Evolutionary conservation across 768 basidiomycete species (phyloP).

Genomic region (Cystobasidiopsis lactophilus): DNA sequence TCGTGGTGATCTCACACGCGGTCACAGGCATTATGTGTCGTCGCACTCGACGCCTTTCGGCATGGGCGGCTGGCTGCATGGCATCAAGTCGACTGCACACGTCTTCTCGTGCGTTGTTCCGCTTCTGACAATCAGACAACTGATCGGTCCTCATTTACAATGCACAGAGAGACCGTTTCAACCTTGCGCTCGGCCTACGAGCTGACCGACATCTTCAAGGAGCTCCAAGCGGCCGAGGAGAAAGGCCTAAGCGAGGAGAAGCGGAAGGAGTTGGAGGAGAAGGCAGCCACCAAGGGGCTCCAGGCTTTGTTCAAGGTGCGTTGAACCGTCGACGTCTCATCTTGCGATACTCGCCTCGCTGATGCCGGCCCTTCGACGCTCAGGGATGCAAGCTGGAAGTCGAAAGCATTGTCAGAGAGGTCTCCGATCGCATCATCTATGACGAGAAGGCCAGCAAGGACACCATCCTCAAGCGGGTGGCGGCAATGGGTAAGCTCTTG

Average conservation of each 20-base stretch:
- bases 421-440: constrained; percentile 52
- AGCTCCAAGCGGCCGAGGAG: constrained; percentile 72
- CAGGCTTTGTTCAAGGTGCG: constrained; percentile 70
- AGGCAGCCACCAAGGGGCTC: constrained; percentile 69
- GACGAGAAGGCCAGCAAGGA: constrained; percentile 4
- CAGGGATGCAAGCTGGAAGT: constrained; percentile 79
- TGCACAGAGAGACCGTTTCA: constrained; percentile 12
- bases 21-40: constrained; percentile 48
- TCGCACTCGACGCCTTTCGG: constrained; percentile 47
- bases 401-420: constrained; percentile 69
- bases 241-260: constrained; percentile 58
- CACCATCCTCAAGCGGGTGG: constrained; percentile 45
- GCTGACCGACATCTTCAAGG: constrained; percentile 71
- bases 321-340: background rate
- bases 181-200: constrained; percentile 40
- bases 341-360: background rate
- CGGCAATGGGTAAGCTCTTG: constrained; percentile 55
- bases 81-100: constrained; percentile 76
- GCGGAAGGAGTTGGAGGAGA: constrained; percentile 61
- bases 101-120: constrained; percentile 55
- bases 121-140: background rate
- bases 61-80: constrained; percentile 80
- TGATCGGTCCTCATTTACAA: background rate
- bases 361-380: too few relatives aligned
- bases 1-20: constrained; percentile 21